Conservation (phyloP, 495 filamentous ascomycete genomes). For the Opeltia flavorubescens region DNA sequence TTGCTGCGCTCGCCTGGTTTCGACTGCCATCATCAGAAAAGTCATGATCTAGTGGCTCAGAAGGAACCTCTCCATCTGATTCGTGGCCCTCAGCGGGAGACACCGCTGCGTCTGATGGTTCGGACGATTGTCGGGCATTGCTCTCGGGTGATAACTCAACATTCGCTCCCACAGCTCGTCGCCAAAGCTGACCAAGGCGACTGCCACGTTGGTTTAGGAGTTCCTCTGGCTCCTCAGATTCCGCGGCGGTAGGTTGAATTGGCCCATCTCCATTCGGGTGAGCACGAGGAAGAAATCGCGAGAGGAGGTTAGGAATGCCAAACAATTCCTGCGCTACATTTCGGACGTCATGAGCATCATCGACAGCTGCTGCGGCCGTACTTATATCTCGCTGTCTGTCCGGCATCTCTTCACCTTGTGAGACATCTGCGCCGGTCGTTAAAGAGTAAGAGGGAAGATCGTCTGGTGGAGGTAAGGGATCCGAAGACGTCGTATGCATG, state of each 20-base stretch:
- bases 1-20: background rate
- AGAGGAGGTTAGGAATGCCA: slow-evolving; percentile 7
- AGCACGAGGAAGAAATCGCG: slow-evolving; percentile 6
- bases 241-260: background rate
- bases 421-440: background rate
- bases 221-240: background rate
- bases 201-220: background rate
- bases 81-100: too few species aligned
- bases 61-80: too few species aligned
- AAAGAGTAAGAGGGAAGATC: slow-evolving; percentile 22
- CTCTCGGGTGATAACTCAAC: background rate
- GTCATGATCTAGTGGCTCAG: too few species aligned
- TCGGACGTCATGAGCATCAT: background rate
- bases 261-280: background rate
- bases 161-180: background rate
- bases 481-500: slow-evolving; percentile 45
- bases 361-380: background rate
- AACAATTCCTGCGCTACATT: slow-evolving; percentile 4
- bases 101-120: background rate
- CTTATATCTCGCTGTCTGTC: background rate
- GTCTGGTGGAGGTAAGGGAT: slow-evolving; percentile 51
- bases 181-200: background rate
- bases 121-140: background rate
- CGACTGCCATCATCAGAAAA: background rate
- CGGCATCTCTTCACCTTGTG: slow-evolving; percentile 4